phyloP scores from a whole-genome alignment of 345 rosid species.

The Hibiscus tridactylites region DNA sequence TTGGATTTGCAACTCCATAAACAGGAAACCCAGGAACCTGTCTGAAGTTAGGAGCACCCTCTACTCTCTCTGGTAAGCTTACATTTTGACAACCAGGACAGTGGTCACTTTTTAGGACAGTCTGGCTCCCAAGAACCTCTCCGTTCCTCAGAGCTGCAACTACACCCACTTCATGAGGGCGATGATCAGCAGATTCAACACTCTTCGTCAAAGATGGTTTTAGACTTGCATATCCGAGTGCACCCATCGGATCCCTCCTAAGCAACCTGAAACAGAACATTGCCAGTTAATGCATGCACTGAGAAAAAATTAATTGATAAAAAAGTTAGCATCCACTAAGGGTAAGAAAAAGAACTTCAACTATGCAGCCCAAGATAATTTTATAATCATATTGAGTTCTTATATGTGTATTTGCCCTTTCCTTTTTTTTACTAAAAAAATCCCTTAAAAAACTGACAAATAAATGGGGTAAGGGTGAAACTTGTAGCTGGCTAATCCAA shows the following conservation, averaged over 20 bases:
- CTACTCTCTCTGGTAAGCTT: slow-evolving; percentile 79
- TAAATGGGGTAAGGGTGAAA: background rate
- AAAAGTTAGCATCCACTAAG: background rate
- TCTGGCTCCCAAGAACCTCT: slow-evolving; percentile 94
- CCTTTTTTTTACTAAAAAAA: slow-evolving; percentile 1
- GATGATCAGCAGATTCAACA: slow-evolving; percentile 74
- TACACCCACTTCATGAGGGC: slow-evolving; percentile 81
- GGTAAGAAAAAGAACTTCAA: background rate
- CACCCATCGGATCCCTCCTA: slow-evolving; percentile 98
- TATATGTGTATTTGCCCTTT: background rate
- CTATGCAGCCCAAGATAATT: background rate
- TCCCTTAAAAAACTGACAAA: background rate
- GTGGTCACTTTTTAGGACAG: slow-evolving; percentile 96
- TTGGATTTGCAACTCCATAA: slow-evolving; percentile 98
- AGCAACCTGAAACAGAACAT: slow-evolving; percentile 52
- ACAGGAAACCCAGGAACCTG: slow-evolving; percentile 96
- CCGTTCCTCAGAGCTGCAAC: slow-evolving; percentile 91
- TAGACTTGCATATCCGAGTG: slow-evolving; percentile 65
- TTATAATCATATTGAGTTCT: background rate
- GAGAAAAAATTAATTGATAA: background rate
- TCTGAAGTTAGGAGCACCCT: slow-evolving; percentile 98
- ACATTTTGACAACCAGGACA: slow-evolving; percentile 89
- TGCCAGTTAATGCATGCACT: background rate
- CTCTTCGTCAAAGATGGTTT: slow-evolving; percentile 66
- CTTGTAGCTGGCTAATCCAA: background rate